These are phyloP conservation scores for Fusarium mexicanum DNA, from an alignment of 2,329 filamentous ascomycete species.

Conservation along the genomic window DNA sequence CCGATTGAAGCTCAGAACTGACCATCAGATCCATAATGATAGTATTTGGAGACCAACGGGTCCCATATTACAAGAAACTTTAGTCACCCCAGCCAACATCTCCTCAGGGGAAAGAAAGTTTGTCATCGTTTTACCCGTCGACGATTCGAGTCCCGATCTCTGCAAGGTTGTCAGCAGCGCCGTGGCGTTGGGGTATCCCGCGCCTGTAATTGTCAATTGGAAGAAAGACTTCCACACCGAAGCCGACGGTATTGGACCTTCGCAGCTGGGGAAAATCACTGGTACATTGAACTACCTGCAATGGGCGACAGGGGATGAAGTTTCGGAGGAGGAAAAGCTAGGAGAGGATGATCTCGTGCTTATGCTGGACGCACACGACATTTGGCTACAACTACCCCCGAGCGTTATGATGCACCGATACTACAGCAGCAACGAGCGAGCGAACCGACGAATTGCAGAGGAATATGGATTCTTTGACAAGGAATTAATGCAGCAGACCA, in stretches of 20 bases:
- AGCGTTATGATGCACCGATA: slow-evolving; percentile 44
- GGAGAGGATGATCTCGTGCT: slow-evolving; percentile 43
- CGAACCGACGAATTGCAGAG: slow-evolving; percentile 31
- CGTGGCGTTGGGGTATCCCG: slow-evolving; percentile 43
- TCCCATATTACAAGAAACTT: slow-evolving; percentile 16
- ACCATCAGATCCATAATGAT: slow-evolving; percentile 34
- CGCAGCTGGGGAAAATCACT: slow-evolving; percentile 45
- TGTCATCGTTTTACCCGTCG: slow-evolving; percentile 38
- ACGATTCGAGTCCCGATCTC: slow-evolving; percentile 42
- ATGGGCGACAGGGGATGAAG: slow-evolving; percentile 29
- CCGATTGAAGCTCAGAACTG: background rate
- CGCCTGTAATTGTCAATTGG: slow-evolving; percentile 47
- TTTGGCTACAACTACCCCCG: slow-evolving; percentile 46
- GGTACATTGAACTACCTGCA: slow-evolving; percentile 44
- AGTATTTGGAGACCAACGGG: slow-evolving; percentile 17
- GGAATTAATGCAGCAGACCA: slow-evolving; percentile 37
- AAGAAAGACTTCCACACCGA: slow-evolving; percentile 39
- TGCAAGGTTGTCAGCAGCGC: slow-evolving; percentile 45
- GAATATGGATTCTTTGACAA: slow-evolving; percentile 33
- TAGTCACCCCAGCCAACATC: slow-evolving; percentile 1
- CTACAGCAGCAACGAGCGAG: slow-evolving; percentile 32
- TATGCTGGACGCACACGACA: slow-evolving; percentile 46
- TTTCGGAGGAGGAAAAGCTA: slow-evolving; percentile 24
- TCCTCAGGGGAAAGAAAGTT: slow-evolving; percentile 36
- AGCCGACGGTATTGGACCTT: slow-evolving; percentile 37